These are phyloP conservation scores for Neoarthrinium moseri DNA, from an alignment of 2,329 filamentous ascomycete species.

Conservation along the genomic window DNA sequence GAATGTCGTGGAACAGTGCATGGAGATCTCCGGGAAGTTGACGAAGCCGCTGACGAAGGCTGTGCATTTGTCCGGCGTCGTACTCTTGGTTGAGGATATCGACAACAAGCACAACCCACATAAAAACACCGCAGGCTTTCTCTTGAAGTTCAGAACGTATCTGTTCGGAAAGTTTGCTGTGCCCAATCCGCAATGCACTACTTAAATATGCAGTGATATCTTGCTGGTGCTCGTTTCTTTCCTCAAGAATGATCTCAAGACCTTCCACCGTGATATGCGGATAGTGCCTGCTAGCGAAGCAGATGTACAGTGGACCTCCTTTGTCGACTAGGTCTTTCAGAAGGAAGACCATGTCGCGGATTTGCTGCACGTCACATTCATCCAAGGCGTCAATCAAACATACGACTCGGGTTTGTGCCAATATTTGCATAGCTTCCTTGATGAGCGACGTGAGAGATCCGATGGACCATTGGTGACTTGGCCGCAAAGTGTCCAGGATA, in stretches of 20 bases:
- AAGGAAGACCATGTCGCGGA: slow-evolving; percentile 40
- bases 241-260: slow-evolving; percentile 30
- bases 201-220: slow-evolving; percentile 33
- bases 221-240: slow-evolving; percentile 20
- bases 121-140: slow-evolving; percentile 40
- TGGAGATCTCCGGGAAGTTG: slow-evolving; percentile 36
- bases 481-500: slow-evolving; percentile 22
- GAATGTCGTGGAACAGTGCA: slow-evolving; percentile 39
- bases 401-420: slow-evolving; percentile 9
- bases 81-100: slow-evolving; percentile 40
- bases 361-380: slow-evolving; percentile 43
- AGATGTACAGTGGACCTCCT: slow-evolving; percentile 27
- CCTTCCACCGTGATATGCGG: slow-evolving; percentile 31
- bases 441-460: slow-evolving; percentile 23
- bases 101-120: slow-evolving; percentile 45
- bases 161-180: slow-evolving; percentile 14
- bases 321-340: slow-evolving; percentile 33
- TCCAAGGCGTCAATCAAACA: slow-evolving; percentile 39
- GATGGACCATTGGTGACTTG: slow-evolving; percentile 1
- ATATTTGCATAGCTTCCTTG: slow-evolving; percentile 13
- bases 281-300: slow-evolving; percentile 39
- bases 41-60: slow-evolving; percentile 29
- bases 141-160: slow-evolving; percentile 29
- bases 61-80: slow-evolving; percentile 27
- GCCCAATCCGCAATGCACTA: slow-evolving; percentile 23